Percentiles rank a stretch among this genome's conserved stretches.
phyloP scores from a whole-genome alignment of 495 filamentous ascomycete species.

The Annulohypoxylon nitens region DNA sequence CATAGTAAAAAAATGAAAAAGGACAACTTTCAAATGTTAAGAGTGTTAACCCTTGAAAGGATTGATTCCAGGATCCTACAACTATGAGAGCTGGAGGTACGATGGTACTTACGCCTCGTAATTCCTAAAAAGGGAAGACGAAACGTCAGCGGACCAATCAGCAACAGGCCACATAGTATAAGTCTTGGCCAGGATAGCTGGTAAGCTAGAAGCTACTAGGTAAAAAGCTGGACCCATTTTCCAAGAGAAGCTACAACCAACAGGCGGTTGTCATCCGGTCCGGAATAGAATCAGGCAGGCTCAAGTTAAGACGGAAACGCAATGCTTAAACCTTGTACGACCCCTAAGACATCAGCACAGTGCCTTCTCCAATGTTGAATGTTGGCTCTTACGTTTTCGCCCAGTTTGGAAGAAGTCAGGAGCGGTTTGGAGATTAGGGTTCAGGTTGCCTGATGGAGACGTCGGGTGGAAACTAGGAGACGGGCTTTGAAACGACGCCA shows the following conservation, averaged over 20 bases:
- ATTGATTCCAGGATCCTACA: background rate
- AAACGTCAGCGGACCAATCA: constrained; percentile 37
- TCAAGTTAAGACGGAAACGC: background rate
- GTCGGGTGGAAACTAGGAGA: background rate
- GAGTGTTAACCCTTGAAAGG: background rate
- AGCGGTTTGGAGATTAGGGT: constrained; percentile 16
- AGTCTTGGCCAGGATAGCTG: constrained; percentile 30
- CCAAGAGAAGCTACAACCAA: constrained; percentile 27
- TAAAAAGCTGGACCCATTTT: constrained; percentile 17
- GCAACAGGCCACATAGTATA: background rate
- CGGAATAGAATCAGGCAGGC: background rate
- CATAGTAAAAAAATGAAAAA: background rate
- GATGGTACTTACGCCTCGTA: constrained; percentile 39
- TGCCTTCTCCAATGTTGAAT: constrained; percentile 1
- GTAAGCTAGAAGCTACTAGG: constrained; percentile 17
- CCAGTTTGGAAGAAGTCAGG: constrained; percentile 13
- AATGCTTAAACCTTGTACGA: constrained; percentile 7
- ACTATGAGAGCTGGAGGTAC: constrained; percentile 15
- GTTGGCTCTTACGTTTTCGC: constrained; percentile 19
- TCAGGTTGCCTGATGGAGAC: constrained; percentile 25
- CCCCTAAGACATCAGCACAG: constrained; percentile 2
- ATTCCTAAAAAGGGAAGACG: constrained; percentile 46
- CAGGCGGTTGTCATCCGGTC: background rate
- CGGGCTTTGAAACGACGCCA: constrained; percentile 29
- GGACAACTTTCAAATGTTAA: background rate